Evolutionary conservation across 2,329 filamentous ascomycete species (phyloP), one percentile per base, ranked within the genome.

Genomic region (Penicillium glabrum): DNA sequence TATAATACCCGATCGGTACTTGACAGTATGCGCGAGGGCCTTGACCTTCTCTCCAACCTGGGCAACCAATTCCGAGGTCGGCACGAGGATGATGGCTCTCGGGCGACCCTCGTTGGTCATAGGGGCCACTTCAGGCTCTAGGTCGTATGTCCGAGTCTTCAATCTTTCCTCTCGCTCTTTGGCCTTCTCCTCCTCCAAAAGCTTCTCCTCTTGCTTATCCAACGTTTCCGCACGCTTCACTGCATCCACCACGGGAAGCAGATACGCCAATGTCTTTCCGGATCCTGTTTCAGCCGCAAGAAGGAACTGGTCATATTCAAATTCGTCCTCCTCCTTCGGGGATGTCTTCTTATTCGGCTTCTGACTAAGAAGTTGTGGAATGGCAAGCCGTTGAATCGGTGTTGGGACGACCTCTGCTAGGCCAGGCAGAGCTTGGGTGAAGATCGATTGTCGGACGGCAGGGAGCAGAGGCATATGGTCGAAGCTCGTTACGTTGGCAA

Each of bases 201-300:
- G 62, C 43, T 80, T 78, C 62, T 87, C 82, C 58, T 86, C 86
- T 2, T 83, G 80, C 54, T 85, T 81, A 61, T 92, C 88, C 13
- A 78, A 73, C 0, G 80, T 79, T 69, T 93, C 90, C 6, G 86
- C 86, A 33, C 85, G 79, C 77, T 99, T 99, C 67, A 99, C 75
- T 9, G 90, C 89, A 75, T 99, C 87, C 51, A 99, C 81, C 16
- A 88, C 83, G 0, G 95, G 96, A 5, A 97, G 76, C 5, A 98
- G 79, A 70, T 99, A 99, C 9, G 95, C 91, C 60, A 99, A 80
- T 1, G 95, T 99, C 80, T 99, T 99, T 58, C 95, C 95, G 0
- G 95, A 98, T 13, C 95, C 95, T 0, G 95, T 99, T 79, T 99
- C 95, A 11, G 95, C 95, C 4, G 95, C 95, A 49, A 99, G 81